These are phyloP conservation scores for Trametopsis cervina DNA, from an alignment of 768 basidiomycete genomes.

Conservation along the genomic window DNA sequence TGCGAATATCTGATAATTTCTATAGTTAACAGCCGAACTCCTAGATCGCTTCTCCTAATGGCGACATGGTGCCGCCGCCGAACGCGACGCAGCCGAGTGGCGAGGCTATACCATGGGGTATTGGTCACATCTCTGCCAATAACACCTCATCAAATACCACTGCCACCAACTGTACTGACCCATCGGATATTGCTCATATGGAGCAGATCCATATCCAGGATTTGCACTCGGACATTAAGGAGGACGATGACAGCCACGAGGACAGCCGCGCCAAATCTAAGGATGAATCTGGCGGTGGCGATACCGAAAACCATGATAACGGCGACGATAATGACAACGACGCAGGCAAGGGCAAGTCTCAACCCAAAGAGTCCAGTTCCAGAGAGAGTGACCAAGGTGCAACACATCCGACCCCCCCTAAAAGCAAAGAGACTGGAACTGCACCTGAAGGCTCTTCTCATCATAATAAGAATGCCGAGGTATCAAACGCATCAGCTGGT, in stretches of 20 bases:
- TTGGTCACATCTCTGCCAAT: constrained; percentile 17
- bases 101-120: constrained; percentile 31
- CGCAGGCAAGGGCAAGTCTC: background rate
- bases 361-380: background rate
- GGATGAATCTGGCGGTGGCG: background rate
- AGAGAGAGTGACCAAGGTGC: too few relatives aligned
- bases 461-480: too few relatives aligned
- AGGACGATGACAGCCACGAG: background rate
- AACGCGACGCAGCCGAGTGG: constrained; percentile 29
- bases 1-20: background rate
- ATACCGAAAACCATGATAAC: background rate
- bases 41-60: constrained; percentile 29
- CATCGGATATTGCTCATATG: background rate
- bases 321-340: constrained; percentile 3
- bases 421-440: too few relatives aligned
- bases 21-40: background rate
- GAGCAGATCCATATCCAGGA: background rate
- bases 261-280: background rate
- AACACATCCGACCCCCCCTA: too few relatives aligned
- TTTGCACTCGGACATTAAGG: background rate
- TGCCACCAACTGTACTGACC: background rate
- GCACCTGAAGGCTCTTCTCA: too few relatives aligned
- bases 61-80: constrained; percentile 21
- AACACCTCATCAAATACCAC: background rate
- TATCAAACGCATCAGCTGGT: background rate